Conservation (phyloP, 805 yeast species). For the Geotrichum ghanense region DNA sequence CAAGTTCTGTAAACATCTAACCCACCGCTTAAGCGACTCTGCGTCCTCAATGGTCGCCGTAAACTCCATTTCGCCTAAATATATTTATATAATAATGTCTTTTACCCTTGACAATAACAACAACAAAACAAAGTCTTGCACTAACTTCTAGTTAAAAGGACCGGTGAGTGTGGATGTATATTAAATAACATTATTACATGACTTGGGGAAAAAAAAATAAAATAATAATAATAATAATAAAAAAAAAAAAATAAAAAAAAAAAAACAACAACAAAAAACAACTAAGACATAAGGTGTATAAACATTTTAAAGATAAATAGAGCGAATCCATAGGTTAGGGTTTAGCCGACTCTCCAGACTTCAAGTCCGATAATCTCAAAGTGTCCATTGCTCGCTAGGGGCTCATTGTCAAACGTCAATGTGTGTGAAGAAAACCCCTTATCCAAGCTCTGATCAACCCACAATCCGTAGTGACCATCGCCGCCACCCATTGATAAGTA, state of each 20-base stretch:
- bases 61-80: neutral
- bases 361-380: conserved; percentile 72
- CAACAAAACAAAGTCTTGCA: no score
- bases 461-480: conserved; percentile 83
- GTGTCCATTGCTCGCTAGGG: conserved; percentile 51
- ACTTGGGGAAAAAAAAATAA: no score
- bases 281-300: no score
- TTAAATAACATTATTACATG: no score
- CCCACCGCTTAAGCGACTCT: neutral
- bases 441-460: conserved; percentile 66
- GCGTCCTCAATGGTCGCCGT: neutral
- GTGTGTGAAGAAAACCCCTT: conserved; percentile 72
- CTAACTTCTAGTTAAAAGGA: no score
- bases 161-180: no score
- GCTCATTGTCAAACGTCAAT: conserved; percentile 84
- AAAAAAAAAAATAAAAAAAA: no score
- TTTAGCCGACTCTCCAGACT: conserved; percentile 57
- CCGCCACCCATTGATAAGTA: conserved; percentile 87
- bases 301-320: conserved; percentile 1
- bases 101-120: no score
- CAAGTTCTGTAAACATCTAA: neutral
- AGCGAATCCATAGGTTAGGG: conserved; percentile 2
- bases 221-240: no score
- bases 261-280: no score
- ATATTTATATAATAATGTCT: no score